Percentiles rank a stretch among this genome's conserved stretches.
Evolutionary conservation across 2,329 filamentous ascomycete species (phyloP).

Genomic region (Fusarium floridanum): DNA sequence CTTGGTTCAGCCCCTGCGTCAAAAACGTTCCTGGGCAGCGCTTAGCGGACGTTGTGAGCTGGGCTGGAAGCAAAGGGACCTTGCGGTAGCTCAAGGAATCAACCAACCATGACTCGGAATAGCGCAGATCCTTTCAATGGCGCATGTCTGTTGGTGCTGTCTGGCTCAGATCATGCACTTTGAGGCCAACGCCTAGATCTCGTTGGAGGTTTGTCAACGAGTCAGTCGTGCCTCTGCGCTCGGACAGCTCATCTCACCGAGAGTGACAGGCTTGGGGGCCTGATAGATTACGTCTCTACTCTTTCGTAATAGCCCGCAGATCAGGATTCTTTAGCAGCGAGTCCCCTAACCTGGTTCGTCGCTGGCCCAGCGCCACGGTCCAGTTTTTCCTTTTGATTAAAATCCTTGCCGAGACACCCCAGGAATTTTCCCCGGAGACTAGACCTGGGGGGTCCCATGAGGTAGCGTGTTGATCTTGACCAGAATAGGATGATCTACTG

Average conservation of each 20-base stretch:
- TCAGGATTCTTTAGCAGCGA: background rate
- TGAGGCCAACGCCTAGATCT: constrained; percentile 4
- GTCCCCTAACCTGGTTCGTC: background rate
- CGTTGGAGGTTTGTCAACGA: background rate
- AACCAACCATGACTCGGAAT: background rate
- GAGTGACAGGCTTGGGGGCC: background rate
- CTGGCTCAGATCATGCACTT: constrained; percentile 1
- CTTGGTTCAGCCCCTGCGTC: background rate
- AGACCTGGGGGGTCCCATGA: background rate
- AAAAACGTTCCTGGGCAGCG: background rate
- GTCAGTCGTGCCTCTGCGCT: background rate
- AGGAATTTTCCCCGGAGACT: background rate
- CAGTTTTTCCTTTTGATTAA: constrained; percentile 7
- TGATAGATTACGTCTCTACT: background rate
- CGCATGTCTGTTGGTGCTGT: background rate
- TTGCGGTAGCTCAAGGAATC: background rate
- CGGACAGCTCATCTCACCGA: background rate
- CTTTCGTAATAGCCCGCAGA: background rate
- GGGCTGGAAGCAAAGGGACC: background rate
- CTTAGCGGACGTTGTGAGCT: background rate
- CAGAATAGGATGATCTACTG: background rate
- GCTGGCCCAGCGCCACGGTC: constrained; percentile 3
- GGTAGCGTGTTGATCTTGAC: background rate
- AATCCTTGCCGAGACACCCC: background rate
- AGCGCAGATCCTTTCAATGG: background rate